A percentile compares a stretch with the other conserved stretches of the same genome.
phyloP scores from a whole-genome alignment of 2,329 filamentous ascomycete species.

The Rachicladosporium sp. region DNA sequence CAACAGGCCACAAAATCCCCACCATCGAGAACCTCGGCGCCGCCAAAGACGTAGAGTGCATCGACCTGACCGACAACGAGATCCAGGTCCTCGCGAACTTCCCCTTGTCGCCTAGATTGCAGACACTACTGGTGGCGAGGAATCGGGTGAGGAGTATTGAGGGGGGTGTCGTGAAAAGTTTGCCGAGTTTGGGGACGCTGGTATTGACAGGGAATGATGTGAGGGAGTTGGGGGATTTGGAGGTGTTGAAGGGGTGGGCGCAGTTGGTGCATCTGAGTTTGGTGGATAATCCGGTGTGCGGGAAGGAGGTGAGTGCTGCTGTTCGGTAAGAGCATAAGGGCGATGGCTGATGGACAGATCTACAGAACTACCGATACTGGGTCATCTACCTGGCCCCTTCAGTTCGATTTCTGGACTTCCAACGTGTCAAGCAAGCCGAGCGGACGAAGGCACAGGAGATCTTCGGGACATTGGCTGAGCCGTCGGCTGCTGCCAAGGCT shows the following conservation, averaged over 20 bases:
- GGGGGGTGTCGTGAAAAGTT: slow-evolving; percentile 55
- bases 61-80: slow-evolving; percentile 98
- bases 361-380: slow-evolving; percentile 82
- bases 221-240: slow-evolving; percentile 73
- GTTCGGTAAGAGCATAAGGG: slow-evolving; percentile 3
- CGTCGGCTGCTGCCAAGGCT: slow-evolving; percentile 68
- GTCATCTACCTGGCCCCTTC: slow-evolving; percentile 74
- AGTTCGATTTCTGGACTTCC: slow-evolving; percentile 83
- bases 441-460: slow-evolving; percentile 64
- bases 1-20: slow-evolving; percentile 90
- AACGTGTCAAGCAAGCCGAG: slow-evolving; percentile 81
- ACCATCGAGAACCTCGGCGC: slow-evolving; percentile 95
- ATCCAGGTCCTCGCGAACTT: slow-evolving; percentile 84
- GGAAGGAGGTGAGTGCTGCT: slow-evolving; percentile 70
- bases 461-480: slow-evolving; percentile 62
- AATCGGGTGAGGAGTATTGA: slow-evolving; percentile 82
- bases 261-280: slow-evolving; percentile 69
- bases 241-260: slow-evolving; percentile 58
- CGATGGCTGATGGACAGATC: slow-evolving; percentile 2
- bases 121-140: slow-evolving; percentile 74
- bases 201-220: slow-evolving; percentile 76
- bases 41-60: slow-evolving; percentile 87
- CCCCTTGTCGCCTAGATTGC: slow-evolving; percentile 76
- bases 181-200: slow-evolving; percentile 72
- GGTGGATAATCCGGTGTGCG: slow-evolving; percentile 77